Evolutionary conservation across 2,329 filamentous ascomycete species (phyloP).

Genomic region (Lizonia empirigonia): DNA sequence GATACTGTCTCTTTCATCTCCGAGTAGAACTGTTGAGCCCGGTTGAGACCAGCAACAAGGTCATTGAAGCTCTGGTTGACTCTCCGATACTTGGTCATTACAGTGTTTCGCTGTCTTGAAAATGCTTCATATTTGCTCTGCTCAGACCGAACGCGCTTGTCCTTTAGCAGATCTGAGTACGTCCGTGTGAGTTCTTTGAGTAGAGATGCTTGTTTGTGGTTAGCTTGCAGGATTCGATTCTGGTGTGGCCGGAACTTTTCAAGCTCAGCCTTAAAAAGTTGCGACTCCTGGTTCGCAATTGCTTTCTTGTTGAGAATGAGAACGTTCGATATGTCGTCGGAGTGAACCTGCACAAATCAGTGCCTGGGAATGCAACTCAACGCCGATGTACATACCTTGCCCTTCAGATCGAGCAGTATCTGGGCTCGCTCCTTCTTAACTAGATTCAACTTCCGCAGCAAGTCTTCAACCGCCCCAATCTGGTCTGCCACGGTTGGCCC

Average conservation of each 20-base stretch:
- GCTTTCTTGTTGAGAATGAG: slow-evolving; percentile 98
- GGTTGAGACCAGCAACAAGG: slow-evolving; percentile 80
- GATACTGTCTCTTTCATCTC: slow-evolving; percentile 96
- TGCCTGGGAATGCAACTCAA: neutral
- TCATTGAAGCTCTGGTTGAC: slow-evolving; percentile 93
- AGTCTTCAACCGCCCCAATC: slow-evolving; percentile 84
- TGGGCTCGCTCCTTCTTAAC: slow-evolving; percentile 91
- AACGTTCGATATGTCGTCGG: slow-evolving; percentile 96
- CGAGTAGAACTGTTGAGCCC: slow-evolving; percentile 89
- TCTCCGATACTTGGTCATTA: slow-evolving; percentile 86
- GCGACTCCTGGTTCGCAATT: slow-evolving; percentile 86
- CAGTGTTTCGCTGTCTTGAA: slow-evolving; percentile 78
- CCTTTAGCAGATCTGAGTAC: slow-evolving; percentile 87
- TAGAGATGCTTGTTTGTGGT: slow-evolving; percentile 90
- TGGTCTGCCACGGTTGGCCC: slow-evolving; percentile 84
- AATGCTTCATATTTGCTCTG: slow-evolving; percentile 94
- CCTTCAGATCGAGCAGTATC: slow-evolving; percentile 94
- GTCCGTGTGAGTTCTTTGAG: slow-evolving; percentile 92
- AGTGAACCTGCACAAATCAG: slow-evolving; percentile 70
- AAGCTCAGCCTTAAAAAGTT: slow-evolving; percentile 94
- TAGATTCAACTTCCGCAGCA: slow-evolving; percentile 87
- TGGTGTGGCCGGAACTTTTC: slow-evolving; percentile 96
- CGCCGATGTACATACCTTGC: slow-evolving; percentile 71
- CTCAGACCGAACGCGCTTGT: slow-evolving; percentile 90
- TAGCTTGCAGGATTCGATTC: slow-evolving; percentile 86